phyloP scores from a whole-genome alignment of 176 grass and related monocot genomes.

The Microstegium vimineum region DNA sequence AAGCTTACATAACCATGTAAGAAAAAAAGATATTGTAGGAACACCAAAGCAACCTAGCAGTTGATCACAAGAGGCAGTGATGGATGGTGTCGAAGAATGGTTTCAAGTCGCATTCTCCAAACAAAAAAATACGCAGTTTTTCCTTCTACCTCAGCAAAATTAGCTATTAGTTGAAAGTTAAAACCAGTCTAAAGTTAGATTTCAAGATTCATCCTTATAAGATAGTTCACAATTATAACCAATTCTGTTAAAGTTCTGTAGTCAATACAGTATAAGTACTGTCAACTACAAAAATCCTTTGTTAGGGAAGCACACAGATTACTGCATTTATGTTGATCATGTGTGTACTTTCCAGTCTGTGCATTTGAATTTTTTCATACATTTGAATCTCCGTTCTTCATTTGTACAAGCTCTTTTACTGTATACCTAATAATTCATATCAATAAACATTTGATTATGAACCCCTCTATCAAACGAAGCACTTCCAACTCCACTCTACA shows the following conservation, averaged over 20 bases:
- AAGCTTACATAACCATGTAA: background rate
- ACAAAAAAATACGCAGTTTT: background rate
- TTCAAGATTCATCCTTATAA: background rate
- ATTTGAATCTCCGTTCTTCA: background rate
- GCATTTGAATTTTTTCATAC: background rate
- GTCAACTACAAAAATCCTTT: background rate
- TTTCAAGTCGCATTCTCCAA: background rate
- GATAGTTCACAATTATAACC: background rate
- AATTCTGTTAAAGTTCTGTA: background rate
- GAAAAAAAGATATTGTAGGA: background rate
- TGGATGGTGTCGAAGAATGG: background rate
- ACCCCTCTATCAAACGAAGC: background rate
- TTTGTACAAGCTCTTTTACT: background rate
- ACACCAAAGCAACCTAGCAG: background rate
- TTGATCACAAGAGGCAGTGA: background rate
- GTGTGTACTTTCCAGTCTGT: background rate
- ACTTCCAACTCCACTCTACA: background rate
- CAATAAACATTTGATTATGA: background rate
- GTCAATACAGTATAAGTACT: conserved; percentile 5
- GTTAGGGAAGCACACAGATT: background rate
- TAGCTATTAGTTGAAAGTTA: background rate
- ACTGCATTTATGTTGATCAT: background rate
- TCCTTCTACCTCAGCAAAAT: background rate
- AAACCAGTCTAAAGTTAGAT: background rate
- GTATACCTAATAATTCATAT: background rate